A percentile compares a stretch with the other conserved stretches of the same genome.
phyloP scores from a whole-genome alignment of 148 eudicot species.

The Hydrangea macrophylla region DNA sequence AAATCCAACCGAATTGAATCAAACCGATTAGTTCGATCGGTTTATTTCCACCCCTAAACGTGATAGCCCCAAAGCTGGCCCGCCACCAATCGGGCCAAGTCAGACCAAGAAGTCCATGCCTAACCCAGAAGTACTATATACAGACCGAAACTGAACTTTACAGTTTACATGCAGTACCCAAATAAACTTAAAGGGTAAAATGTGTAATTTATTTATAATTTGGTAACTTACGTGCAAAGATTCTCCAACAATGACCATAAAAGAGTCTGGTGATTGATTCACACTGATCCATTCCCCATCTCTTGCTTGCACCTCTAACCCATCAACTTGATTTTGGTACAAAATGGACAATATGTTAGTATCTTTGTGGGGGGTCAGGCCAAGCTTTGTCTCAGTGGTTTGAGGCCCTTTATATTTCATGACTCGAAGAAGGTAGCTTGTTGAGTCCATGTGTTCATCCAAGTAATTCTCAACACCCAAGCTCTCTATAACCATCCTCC shows the following conservation, averaged over 20 bases:
- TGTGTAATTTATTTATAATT: not conserved
- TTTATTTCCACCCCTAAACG: too few species aligned
- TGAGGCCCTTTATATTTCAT: conserved; percentile 38
- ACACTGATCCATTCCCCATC: conserved; percentile 37
- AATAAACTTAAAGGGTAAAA: too few species aligned
- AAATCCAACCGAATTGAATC: too few species aligned
- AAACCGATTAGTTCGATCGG: too few species aligned
- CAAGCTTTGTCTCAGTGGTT: conserved; percentile 28
- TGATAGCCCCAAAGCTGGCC: too few species aligned
- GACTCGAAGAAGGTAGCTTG: conserved; percentile 38
- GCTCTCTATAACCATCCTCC: conserved; percentile 45
- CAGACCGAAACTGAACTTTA: too few species aligned
- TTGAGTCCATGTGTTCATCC: conserved; percentile 37
- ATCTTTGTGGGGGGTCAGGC: conserved; percentile 37
- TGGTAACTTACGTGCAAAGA: conserved; percentile 28
- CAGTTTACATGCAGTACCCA: too few species aligned
- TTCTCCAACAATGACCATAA: conserved; percentile 38
- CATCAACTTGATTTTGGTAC: conserved; percentile 34
- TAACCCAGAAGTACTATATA: too few species aligned
- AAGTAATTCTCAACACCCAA: conserved; percentile 30
- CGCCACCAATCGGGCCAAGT: too few species aligned
- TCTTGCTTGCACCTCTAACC: conserved; percentile 37
- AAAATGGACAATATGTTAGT: conserved; percentile 40
- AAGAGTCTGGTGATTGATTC: conserved; percentile 26
- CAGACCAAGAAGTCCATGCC: too few species aligned